phyloP scores from a whole-genome alignment of 2,329 filamentous ascomycete genomes.

The Neopestalotiopsis sp. region DNA sequence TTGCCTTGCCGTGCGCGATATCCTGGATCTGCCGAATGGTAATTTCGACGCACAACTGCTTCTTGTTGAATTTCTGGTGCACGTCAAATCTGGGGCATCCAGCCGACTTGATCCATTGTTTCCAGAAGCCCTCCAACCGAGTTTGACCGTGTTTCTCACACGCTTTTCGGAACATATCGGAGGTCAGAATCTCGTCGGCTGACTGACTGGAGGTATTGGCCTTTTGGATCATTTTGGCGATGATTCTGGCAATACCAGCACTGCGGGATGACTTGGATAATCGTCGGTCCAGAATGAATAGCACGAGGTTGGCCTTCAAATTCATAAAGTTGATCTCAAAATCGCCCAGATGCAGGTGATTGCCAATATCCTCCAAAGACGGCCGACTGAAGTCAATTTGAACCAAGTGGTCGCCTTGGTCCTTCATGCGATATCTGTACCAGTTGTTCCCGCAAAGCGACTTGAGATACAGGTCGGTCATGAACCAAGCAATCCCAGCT shows the following conservation, averaged over 20 bases:
- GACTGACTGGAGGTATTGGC: constrained; percentile 70
- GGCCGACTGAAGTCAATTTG: constrained; percentile 82
- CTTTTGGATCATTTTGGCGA: constrained; percentile 84
- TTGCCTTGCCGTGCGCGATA: constrained; percentile 50
- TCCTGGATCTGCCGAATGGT: constrained; percentile 78
- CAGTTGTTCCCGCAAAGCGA: constrained; percentile 93
- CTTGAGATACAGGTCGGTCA: constrained; percentile 92
- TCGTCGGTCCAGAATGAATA: constrained; percentile 92
- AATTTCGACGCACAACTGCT: constrained; percentile 93
- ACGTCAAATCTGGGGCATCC: constrained; percentile 90
- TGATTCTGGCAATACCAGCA: constrained; percentile 81
- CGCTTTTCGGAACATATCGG: constrained; percentile 76
- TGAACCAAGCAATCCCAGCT: constrained; percentile 89
- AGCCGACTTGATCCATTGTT: constrained; percentile 87
- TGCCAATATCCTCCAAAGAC: constrained; percentile 80
- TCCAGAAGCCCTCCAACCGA: constrained; percentile 88
- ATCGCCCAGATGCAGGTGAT: constrained; percentile 76
- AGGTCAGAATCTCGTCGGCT: constrained; percentile 75
- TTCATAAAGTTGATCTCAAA: constrained; percentile 91
- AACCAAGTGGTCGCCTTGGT: constrained; percentile 80
- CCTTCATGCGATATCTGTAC: constrained; percentile 88
- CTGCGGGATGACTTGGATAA: constrained; percentile 88
- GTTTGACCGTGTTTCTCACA: constrained; percentile 90
- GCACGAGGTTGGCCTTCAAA: constrained; percentile 86
- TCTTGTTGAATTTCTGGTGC: constrained; percentile 94